Conservation (phyloP, 2,329 filamentous ascomycete genomes). For the Paracoccidioides lutzii region DNA sequence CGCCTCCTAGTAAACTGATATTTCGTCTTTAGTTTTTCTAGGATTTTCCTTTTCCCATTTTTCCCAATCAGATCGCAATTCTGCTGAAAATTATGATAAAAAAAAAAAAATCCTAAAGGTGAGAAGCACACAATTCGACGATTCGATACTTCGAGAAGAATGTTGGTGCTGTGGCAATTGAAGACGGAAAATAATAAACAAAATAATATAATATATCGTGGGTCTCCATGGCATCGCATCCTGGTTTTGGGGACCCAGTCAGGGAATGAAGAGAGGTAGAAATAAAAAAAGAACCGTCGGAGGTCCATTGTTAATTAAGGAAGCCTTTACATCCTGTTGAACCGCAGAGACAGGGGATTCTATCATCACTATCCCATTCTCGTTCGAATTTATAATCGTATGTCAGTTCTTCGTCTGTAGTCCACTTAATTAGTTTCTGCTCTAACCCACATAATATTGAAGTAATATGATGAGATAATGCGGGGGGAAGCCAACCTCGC, state of each 20-base stretch:
- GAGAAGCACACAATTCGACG: not conserved
- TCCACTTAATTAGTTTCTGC: not conserved
- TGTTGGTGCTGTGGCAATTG: not conserved
- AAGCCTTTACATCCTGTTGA: slow-evolving; percentile 96
- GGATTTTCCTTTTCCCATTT: not conserved
- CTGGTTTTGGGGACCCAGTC: not conserved
- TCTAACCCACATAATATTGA: not conserved
- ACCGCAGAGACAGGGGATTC: slow-evolving; percentile 93
- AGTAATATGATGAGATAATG: not conserved
- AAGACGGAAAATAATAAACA: not conserved
- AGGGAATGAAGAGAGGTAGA: not conserved
- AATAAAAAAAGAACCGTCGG: not conserved
- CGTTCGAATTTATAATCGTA: slow-evolving; percentile 99
- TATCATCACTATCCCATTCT: slow-evolving; percentile 85
- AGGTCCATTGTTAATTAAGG: slow-evolving; percentile 57
- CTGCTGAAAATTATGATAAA: not conserved
- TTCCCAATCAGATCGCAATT: not conserved
- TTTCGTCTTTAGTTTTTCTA: slow-evolving; percentile 1
- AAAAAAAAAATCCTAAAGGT: not conserved
- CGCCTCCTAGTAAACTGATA: not conserved
- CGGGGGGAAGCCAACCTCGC: slow-evolving; percentile 56
- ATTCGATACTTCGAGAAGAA: not conserved
- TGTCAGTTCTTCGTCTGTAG: slow-evolving; percentile 86
- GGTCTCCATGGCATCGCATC: not conserved
- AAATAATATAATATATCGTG: not conserved